phyloP scores from a whole-genome alignment of 2,329 filamentous ascomycete species.

The Scedosporium dehoogii region DNA sequence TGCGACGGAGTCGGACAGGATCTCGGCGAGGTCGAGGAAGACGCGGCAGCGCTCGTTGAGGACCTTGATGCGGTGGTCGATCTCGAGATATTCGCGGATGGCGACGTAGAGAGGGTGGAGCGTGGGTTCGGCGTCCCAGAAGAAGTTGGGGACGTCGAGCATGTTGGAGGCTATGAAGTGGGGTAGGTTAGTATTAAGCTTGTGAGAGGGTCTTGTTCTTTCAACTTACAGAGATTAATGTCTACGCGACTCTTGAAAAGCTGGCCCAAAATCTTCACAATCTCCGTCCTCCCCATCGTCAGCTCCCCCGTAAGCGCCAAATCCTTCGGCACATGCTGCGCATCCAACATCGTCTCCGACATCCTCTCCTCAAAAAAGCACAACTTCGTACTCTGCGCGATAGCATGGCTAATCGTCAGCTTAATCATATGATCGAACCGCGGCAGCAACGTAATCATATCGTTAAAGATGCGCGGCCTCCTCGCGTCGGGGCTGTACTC shows the following conservation, averaged over 20 bases:
- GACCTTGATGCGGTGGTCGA: constrained; percentile 89
- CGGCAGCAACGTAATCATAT: constrained; percentile 95
- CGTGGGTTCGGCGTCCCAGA: constrained; percentile 96
- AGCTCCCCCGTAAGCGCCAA: constrained; percentile 83
- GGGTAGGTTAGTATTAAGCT: constrained; percentile 9
- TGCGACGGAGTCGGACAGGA: constrained; percentile 82
- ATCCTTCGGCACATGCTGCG: constrained; percentile 82
- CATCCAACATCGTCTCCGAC: constrained; percentile 86
- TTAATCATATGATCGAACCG: constrained; percentile 97
- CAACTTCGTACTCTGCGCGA: constrained; percentile 93
- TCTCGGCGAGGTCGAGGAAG: constrained; percentile 92
- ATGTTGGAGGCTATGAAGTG: constrained; percentile 74
- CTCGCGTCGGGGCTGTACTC: constrained; percentile 85
- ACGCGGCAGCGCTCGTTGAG: constrained; percentile 95
- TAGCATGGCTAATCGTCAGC: constrained; percentile 91
- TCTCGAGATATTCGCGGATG: constrained; percentile 94
- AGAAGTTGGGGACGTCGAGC: constrained; percentile 91
- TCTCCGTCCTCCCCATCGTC: constrained; percentile 84
- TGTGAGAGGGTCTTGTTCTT: not conserved
- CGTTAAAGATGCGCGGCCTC: constrained; percentile 88
- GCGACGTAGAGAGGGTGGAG: constrained; percentile 89
- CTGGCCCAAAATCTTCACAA: constrained; percentile 81
- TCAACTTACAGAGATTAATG: constrained; percentile 81
- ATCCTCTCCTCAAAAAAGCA: constrained; percentile 95
- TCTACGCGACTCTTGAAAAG: constrained; percentile 93